Evolutionary conservation across 129 eudicot species (phyloP), one percentile per base, ranked within the genome.

Genomic region (Oenanthe sinensis): DNA sequence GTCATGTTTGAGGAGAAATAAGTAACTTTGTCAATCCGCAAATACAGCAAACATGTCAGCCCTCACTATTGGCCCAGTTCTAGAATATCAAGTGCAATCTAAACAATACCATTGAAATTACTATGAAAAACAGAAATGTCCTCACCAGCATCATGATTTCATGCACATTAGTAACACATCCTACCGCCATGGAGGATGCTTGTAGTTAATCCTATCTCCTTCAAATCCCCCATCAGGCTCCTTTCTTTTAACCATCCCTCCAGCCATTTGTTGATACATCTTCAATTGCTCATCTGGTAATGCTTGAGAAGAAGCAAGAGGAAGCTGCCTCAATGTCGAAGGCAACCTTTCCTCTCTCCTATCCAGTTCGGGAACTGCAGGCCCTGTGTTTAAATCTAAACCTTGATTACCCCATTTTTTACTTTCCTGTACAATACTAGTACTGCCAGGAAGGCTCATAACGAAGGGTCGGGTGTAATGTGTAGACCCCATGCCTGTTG

Each of bases 381-480:
- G 96, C 19, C 98, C 97, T 43, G 98, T 78, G 81, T 94, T 94
- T 4, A 94, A 85, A 78, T 94, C 98, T 63, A 94, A 83, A 75
- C 90, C 96, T 76, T 89, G 98, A 78, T 81, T 85, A 39, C 85
- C 85, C 93, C 90, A 94, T 77, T 83, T 89, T 52, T 87, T 85
- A 82, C 28, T 81, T 28, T 94, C 98, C 60, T 81, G 60, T 11
- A 73, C 88, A 74, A 68, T 86, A 82, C 75, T 79, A 49, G 81
- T 79, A 81, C 86, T 85, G 12, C 86, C 93, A 28, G 92, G 87
- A 72, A 88, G 86, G 72, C 85, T 69, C 73, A 93, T 87, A 37
- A 88, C 52, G 78, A 81, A 93, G 4, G 96, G 89, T 78, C 91
- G 87, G 24, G 86, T 87, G 84, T 88, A 88, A 55, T 90, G 92